Conservation (phyloP, 1,139 yeast genomes). For the Nakaseomyces uthaithaninus region DNA sequence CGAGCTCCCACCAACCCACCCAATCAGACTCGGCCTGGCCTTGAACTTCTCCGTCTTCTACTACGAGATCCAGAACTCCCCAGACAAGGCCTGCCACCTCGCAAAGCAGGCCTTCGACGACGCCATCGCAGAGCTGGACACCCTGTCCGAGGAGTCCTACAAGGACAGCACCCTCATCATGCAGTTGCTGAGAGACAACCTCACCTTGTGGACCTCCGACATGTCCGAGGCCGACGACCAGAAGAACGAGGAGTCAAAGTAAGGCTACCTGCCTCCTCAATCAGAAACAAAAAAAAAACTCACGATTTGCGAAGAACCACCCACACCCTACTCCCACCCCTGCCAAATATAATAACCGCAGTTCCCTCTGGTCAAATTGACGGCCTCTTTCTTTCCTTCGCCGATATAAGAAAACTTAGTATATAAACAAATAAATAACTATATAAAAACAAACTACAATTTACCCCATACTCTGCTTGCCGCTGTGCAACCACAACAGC, state of each 20-base stretch:
- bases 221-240: constrained; percentile 66
- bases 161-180: constrained; percentile 95
- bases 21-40: constrained; percentile 95
- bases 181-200: constrained; percentile 97
- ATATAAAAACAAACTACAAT: no score
- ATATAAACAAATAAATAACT: no score
- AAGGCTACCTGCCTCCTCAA: not conserved
- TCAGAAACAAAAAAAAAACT: not conserved
- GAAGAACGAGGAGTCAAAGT: constrained; percentile 11
- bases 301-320: not conserved
- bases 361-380: no score
- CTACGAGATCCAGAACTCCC: constrained; percentile 95
- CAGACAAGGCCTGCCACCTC: constrained; percentile 95
- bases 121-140: constrained; percentile 96
- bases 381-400: no score
- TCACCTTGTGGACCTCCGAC: constrained; percentile 95
- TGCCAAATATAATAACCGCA: no score
- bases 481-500: no score
- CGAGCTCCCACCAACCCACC: constrained; percentile 97
- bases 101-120: constrained; percentile 98
- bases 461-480: no score
- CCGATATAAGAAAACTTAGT: no score
- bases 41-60: constrained; percentile 96
- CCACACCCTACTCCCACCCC: no score
- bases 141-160: constrained; percentile 93